Base-by-base conservation (phyloP, 192 early-diverging fungal genomes). In the Gaertneriomyces sp. region DNA sequence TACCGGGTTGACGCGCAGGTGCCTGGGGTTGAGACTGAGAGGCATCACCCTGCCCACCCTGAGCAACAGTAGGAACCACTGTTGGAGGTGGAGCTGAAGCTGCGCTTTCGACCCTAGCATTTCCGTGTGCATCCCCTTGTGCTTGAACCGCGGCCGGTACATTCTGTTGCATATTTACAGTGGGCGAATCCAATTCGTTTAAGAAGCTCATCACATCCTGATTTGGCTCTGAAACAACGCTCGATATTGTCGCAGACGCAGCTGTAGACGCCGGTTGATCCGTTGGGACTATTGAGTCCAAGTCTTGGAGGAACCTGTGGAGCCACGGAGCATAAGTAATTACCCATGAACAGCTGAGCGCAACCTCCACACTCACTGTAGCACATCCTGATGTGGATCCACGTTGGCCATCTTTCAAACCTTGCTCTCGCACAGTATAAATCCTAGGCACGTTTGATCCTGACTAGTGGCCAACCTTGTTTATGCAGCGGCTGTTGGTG, bases 141-240 rank as follows among this genome's bases (percentile, higher is more conserved):
- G 38, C 7, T 52, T 50, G 61, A 25, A 4, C 5, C 33, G 53
- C 33, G 33, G 43, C 19, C n/a, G 64, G n/a, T 6, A 16, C 1
- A 53, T 20, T 9, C 42, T 45, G 7, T 38, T 5, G 20, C 20
- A 12, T 56, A 14, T 61, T 6, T 8, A 49, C 62, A 5, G 11
- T 43, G 6, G 68, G 68, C 17, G 60, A 33, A 55, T 70, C 72
- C 20, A 79, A 53, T 46, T 80, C 74, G 69, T 76, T 73, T 49
- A 80, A 60, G 49, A 80, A 80, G 58, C 61, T 72, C 9, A 80
- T 63, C 11, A 80, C 74, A 44, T 76, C 78, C 44, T 71, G 56
- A 8, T 67, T 53, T 6, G 54, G 45, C 11, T 38, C 40, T 11
- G 61, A 17, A 19, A 33, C 25, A 33, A 33, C 25, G 25, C 25